Evolutionary conservation across 768 basidiomycete genomes (phyloP).

Genomic region (Leccinum truebloodii): DNA sequence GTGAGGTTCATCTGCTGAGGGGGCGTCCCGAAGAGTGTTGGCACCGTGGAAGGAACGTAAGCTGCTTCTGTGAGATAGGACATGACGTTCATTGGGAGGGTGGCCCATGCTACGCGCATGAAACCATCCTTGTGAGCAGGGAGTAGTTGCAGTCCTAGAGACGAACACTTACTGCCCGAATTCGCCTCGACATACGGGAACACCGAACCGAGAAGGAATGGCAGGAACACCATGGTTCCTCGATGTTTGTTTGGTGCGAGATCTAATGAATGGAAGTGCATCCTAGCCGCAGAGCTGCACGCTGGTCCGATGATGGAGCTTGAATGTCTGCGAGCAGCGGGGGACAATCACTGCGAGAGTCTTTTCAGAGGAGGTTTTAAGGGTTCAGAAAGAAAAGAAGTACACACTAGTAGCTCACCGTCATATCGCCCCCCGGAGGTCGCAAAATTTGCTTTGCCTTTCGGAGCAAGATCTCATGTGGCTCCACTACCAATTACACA

Average conservation of each 20-base stretch:
- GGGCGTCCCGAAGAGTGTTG: conserved; percentile 27
- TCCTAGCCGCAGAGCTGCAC: background rate
- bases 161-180: background rate
- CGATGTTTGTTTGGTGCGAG: background rate
- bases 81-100: conserved; percentile 25
- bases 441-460: background rate
- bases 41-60: conserved; percentile 17
- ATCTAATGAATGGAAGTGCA: background rate
- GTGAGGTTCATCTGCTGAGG: conserved; percentile 31
- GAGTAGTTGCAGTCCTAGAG: background rate
- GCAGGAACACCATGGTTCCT: background rate
- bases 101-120: conserved; percentile 18
- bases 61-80: conserved; percentile 14
- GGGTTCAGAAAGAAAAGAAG: background rate
- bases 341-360: too few relatives aligned
- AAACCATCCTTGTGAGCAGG: background rate
- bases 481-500: background rate
- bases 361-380: too few relatives aligned
- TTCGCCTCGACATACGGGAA: background rate
- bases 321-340: too few relatives aligned
- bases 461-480: background rate
- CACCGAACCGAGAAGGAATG: background rate
- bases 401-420: background rate
- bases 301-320: background rate
- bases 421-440: background rate